Percentiles rank a stretch among this genome's conserved stretches.
phyloP scores from a whole-genome alignment of 108 stramenopile genomes.

The Nannochloropsis gaditana region DNA sequence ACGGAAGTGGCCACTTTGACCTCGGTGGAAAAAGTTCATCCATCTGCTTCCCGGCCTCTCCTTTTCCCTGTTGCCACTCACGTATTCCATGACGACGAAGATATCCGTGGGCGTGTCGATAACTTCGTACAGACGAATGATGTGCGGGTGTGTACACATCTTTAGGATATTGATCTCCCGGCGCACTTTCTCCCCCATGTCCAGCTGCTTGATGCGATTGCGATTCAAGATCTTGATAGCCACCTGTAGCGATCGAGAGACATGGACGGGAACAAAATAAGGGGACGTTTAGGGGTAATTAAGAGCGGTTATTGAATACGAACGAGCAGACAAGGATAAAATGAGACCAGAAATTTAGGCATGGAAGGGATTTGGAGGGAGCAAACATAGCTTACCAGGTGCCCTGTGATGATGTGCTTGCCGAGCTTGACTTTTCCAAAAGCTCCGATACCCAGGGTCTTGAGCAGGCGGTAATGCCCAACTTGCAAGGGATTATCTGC shows the following conservation, averaged over 20 bases:
- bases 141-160: constrained; percentile 97
- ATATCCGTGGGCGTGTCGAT: constrained; percentile 98
- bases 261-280: neutral
- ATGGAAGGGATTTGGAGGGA: neutral
- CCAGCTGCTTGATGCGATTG: constrained; percentile 92
- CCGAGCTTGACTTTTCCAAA: constrained; percentile 94
- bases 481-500: constrained; percentile 66
- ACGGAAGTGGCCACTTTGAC: neutral
- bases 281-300: too few relatives aligned
- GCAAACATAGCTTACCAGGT: constrained; percentile 57
- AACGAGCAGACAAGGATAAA: too few relatives aligned
- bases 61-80: neutral
- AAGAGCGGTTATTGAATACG: too few relatives aligned
- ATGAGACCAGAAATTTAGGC: neutral
- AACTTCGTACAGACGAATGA: constrained; percentile 91
- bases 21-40: neutral
- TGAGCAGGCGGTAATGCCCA: constrained; percentile 93
- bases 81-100: constrained; percentile 90
- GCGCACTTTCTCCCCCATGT: constrained; percentile 99
- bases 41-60: neutral
- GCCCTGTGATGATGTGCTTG: constrained; percentile 94
- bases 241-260: constrained; percentile 43
- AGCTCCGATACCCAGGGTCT: constrained; percentile 98
- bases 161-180: constrained; percentile 98
- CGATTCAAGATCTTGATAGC: constrained; percentile 99